A percentile compares a stretch with the other conserved stretches of the same genome.
These are phyloP conservation scores for Xerocomus amazonicus DNA, from an alignment of 1,284 basidiomycete species.

Conservation along the genomic window DNA sequence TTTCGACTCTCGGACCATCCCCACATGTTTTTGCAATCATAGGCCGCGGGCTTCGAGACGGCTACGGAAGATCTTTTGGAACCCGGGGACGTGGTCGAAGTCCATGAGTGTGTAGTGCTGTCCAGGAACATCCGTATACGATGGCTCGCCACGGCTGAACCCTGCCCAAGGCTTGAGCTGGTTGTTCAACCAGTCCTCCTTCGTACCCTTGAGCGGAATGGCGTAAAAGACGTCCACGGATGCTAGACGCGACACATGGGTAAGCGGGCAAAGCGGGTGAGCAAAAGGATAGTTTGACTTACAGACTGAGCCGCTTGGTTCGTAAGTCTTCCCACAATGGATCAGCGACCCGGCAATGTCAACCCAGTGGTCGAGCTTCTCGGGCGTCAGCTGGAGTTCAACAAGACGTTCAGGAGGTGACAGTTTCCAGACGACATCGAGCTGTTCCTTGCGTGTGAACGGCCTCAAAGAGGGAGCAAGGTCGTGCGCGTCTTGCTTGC, in stretches of 20 bases:
- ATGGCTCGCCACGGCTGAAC: constrained; percentile 25
- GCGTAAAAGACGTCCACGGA: constrained; percentile 30
- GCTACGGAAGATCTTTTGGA: constrained; percentile 33
- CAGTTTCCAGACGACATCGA: constrained; percentile 27
- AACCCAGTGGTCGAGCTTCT: constrained; percentile 31
- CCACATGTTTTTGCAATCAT: constrained; percentile 1
- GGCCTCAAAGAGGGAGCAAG: constrained; percentile 22
- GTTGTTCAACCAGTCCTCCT: constrained; percentile 34
- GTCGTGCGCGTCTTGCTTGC: constrained; percentile 23
- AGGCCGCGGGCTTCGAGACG: constrained; percentile 31
- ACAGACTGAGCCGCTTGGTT: constrained; percentile 26
- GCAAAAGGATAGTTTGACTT: constrained; percentile 6
- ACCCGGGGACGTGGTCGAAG: constrained; percentile 32
- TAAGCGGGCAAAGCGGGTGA: rapidly evolving
- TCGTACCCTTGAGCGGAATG: constrained; percentile 29
- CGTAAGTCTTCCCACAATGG: constrained; percentile 30
- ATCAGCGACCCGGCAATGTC: constrained; percentile 31
- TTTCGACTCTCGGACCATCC: neutral
- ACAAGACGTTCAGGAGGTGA: constrained; percentile 31
- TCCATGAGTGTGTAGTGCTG: constrained; percentile 35
- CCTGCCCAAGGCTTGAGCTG: constrained; percentile 33
- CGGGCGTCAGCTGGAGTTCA: constrained; percentile 31
- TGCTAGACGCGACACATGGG: constrained; percentile 9
- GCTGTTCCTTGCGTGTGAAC: constrained; percentile 24
- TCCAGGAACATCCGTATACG: constrained; percentile 31